These are phyloP conservation scores for Eruca vesicaria DNA, from an alignment of 441 rosid species.

Conservation along the genomic window DNA sequence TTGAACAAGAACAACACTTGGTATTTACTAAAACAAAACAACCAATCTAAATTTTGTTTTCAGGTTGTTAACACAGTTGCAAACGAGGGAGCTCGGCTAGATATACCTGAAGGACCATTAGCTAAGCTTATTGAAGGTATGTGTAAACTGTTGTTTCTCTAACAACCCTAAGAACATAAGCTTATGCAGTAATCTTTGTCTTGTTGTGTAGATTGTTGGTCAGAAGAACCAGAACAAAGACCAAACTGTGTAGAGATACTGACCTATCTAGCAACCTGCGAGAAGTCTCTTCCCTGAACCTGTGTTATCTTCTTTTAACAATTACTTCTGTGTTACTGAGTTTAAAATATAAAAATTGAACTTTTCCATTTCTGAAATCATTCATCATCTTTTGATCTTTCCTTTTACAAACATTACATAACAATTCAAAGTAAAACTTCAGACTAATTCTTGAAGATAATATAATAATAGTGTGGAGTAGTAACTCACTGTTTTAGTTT, in stretches of 20 bases:
- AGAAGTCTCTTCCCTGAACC: slow-evolving; percentile 49
- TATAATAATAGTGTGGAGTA: not conserved
- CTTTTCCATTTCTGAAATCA: not conserved
- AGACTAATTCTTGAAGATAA: not conserved
- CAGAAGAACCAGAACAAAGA: slow-evolving; percentile 69
- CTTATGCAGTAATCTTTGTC: not conserved
- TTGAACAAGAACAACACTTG: not conserved
- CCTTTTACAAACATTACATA: slow-evolving; percentile 22
- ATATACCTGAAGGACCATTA: slow-evolving; percentile 73
- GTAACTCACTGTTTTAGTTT: slow-evolving; percentile 10
- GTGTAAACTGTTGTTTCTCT: not conserved
- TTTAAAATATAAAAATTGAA: not conserved
- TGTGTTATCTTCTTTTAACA: not conserved
- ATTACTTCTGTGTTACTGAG: not conserved
- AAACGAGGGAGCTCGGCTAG: slow-evolving; percentile 65
- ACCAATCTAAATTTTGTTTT: not conserved
- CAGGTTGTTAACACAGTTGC: slow-evolving; percentile 56
- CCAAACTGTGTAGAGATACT: slow-evolving; percentile 77
- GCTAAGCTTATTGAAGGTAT: slow-evolving; percentile 72
- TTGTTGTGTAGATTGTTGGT: slow-evolving; percentile 66
- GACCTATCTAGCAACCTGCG: slow-evolving; percentile 62
- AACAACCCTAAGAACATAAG: not conserved
- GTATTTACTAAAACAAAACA: not conserved
- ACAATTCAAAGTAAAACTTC: slow-evolving; percentile 1
- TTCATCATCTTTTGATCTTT: slow-evolving; percentile 3